phyloP scores from a whole-genome alignment of 2,329 filamentous ascomycete species.

The Aspergillus latus region DNA sequence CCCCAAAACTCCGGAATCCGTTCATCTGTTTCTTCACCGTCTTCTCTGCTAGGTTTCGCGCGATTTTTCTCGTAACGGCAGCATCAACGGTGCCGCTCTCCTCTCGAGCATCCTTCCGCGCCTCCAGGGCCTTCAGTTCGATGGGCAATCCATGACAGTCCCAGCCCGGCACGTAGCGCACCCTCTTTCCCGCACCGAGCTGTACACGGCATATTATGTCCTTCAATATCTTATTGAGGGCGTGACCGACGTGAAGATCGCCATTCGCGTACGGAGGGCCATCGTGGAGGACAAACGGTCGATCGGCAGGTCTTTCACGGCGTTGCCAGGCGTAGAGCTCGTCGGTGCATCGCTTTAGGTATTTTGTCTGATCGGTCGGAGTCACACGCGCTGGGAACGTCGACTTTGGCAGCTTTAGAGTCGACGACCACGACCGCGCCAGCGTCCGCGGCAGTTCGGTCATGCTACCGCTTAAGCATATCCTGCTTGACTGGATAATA shows the following conservation, averaged over 20 bases:
- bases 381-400: constrained; percentile 60
- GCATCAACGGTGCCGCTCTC: constrained; percentile 34
- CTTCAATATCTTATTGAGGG: constrained; percentile 95
- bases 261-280: constrained; percentile 97
- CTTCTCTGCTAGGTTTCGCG: constrained; percentile 54
- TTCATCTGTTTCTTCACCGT: constrained; percentile 61
- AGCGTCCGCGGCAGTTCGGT: constrained; percentile 37
- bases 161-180: constrained; percentile 89
- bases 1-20: constrained; percentile 59
- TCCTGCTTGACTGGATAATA: constrained; percentile 6
- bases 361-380: constrained; percentile 49
- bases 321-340: constrained; percentile 88
- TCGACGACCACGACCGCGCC: constrained; percentile 65
- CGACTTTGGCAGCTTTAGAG: constrained; percentile 72
- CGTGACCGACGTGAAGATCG: constrained; percentile 85
- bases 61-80: constrained; percentile 54
- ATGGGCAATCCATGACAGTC: constrained; percentile 97
- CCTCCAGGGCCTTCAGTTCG: constrained; percentile 86
- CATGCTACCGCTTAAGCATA: constrained; percentile 39
- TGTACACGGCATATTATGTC: constrained; percentile 85
- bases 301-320: constrained; percentile 49
- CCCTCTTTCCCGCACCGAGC: constrained; percentile 71
- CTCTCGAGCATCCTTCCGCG: constrained; percentile 41
- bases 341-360: constrained; percentile 78
- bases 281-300: constrained; percentile 83